Percentiles rank a stretch among this genome's conserved stretches.
Conservation (phyloP, 345 rosid genomes). For the Streptanthus diversifolius region DNA sequence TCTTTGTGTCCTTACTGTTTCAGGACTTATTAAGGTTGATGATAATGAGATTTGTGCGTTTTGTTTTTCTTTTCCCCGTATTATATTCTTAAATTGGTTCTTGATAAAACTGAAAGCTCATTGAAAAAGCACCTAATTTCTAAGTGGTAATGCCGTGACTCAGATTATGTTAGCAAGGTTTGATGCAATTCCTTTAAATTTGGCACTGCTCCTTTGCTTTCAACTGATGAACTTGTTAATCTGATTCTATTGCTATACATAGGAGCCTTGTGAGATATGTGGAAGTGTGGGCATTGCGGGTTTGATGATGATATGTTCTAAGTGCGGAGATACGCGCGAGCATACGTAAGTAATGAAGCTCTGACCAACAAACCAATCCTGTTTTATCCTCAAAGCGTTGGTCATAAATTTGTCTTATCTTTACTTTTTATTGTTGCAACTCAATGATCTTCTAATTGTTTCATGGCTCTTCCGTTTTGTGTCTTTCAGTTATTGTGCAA, state of each 20-base stretch:
- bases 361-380: background rate
- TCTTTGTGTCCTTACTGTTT: background rate
- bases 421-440: background rate
- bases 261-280: slow-evolving; percentile 27
- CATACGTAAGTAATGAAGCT: slow-evolving; percentile 22
- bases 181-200: background rate
- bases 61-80: background rate
- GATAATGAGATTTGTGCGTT: background rate
- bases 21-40: too few species aligned
- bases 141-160: background rate
- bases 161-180: background rate
- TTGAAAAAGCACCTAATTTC: background rate
- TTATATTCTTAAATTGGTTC: background rate
- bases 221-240: background rate
- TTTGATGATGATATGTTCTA: slow-evolving; percentile 15
- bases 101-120: background rate
- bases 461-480: background rate
- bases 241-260: background rate
- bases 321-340: slow-evolving; percentile 26
- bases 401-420: background rate
- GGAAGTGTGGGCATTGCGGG: slow-evolving; percentile 13
- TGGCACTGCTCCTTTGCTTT: background rate
- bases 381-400: background rate
- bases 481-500: slow-evolving; percentile 24
- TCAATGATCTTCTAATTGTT: background rate